Conservation (phyloP, 495 filamentous ascomycete species). For the Xylaria longipes region DNA sequence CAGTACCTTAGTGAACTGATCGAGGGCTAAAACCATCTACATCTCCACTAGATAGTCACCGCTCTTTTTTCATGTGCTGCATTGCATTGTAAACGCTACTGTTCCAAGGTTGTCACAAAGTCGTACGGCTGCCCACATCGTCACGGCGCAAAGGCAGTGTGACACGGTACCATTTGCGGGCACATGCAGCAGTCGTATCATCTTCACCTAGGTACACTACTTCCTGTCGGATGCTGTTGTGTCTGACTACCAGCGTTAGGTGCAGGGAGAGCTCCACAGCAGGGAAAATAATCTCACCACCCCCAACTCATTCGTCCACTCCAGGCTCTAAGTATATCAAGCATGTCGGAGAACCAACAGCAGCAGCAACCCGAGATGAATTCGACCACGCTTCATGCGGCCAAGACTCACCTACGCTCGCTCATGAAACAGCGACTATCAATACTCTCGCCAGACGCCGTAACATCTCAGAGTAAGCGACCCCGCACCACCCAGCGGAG, state of each 20-base stretch:
- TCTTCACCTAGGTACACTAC: background rate
- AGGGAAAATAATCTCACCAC: background rate
- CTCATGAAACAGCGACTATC: slow-evolving; percentile 70
- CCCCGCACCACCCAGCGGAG: slow-evolving; percentile 24
- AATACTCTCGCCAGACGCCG: slow-evolving; percentile 60
- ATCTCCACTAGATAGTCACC: background rate
- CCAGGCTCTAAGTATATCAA: background rate
- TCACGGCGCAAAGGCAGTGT: slow-evolving; percentile 2
- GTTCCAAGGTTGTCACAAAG: background rate
- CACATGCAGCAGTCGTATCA: background rate
- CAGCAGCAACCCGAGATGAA: slow-evolving; percentile 39
- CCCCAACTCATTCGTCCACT: background rate
- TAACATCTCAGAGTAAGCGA: slow-evolving; percentile 70
- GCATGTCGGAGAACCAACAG: slow-evolving; percentile 25
- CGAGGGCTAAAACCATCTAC: background rate
- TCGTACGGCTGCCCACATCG: background rate
- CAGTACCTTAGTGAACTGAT: background rate
- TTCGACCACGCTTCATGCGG: slow-evolving; percentile 58
- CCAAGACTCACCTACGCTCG: slow-evolving; percentile 77
- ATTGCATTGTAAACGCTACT: background rate
- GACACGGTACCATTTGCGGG: background rate
- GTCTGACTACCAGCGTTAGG: background rate
- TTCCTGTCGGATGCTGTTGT: background rate
- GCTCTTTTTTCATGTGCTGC: background rate
- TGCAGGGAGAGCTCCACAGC: background rate